A percentile compares a stretch with the other conserved stretches of the same genome.
These are phyloP conservation scores for Blepharisma stoltei DNA, from an alignment of 73 alveolate species.

Conservation along the genomic window DNA sequence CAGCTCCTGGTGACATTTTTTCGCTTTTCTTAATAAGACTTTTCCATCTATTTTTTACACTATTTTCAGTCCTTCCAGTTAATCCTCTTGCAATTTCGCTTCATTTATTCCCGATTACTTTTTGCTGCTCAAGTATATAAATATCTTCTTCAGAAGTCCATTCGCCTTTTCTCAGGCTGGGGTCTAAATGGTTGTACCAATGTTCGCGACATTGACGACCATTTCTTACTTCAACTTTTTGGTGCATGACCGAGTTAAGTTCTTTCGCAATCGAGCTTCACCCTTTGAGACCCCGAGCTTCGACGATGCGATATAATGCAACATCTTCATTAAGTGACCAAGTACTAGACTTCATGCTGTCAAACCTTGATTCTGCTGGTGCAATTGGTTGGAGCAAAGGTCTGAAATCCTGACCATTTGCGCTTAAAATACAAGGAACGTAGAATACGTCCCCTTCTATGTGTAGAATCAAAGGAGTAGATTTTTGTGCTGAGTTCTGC, in stretches of 20 bases:
- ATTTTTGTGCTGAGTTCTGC: no score
- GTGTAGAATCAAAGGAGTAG: no score
- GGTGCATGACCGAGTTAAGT: not conserved
- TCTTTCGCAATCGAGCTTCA: constrained; percentile 5
- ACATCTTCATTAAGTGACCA: no score
- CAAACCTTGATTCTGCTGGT: no score
- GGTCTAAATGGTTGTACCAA: constrained; percentile 77
- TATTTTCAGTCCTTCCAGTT: not conserved
- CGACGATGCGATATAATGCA: no score
- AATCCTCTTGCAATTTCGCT: constrained; percentile 10
- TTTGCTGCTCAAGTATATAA: not conserved
- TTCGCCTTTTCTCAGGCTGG: constrained; percentile 63
- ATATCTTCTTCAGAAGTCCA: constrained; percentile 32
- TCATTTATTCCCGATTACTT: not conserved
- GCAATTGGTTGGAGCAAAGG: no score
- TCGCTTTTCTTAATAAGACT: not conserved
- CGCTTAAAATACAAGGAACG: no score
- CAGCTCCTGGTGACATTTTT: no score
- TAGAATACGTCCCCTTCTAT: no score
- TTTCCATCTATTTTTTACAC: constrained; percentile 3
- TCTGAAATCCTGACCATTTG: no score
- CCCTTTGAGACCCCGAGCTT: not conserved
- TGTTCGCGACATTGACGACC: constrained; percentile 85
- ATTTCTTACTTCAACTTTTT: not conserved
- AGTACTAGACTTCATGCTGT: no score